Evolutionary conservation across 2,329 filamentous ascomycete genomes (phyloP), one percentile per base, ranked within the genome.

Genomic region (Microascus cirrosus): DNA sequence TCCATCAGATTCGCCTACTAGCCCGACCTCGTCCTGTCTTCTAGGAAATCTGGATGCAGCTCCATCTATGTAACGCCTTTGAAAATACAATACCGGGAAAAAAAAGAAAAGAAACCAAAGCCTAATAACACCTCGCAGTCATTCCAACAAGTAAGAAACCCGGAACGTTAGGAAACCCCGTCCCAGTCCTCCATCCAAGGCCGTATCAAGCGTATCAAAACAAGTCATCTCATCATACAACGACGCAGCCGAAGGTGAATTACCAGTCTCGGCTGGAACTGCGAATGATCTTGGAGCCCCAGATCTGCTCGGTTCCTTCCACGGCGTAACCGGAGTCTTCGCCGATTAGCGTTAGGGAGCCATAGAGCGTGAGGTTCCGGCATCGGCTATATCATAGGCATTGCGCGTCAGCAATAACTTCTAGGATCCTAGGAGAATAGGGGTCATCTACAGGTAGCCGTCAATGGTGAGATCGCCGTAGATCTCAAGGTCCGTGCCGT

Each of bases 381-480:
- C 76, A 79, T 61, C 70, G 74, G 57, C 69, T 71, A 53, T 53
- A 18, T 28, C 22, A 54, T 18, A 34, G 42, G 35, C 11, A 15
- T 53, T 36, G 22, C 15, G 13, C 24, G 36, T 53, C 18, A 25
- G 48, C 39, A 24, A 20, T 20, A 22, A 12, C 45, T 50, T 24
- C n/a, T 13, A 24, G 10, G 13, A 22, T 50, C 45, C 20, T 24
- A 12, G n/a, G n/a, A n/a, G 20, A 24, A 50, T 11, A 50, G 45
- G 11, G 3, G 28, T 68, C 39, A 7, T 2, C 68, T 61, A 77
- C 76, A 78, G 60, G 59, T 70, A 72, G 55, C 76, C 76, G 11
- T 73, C 71, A 59, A 78, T 71, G 50, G 65, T 72, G 50, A 77
- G 64, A 55, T 74, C 74, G 8, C 76, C 76, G 64, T 75, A 79